Base-by-base conservation (phyloP, 495 filamentous ascomycete species). In the Sporormia fimetaria region DNA sequence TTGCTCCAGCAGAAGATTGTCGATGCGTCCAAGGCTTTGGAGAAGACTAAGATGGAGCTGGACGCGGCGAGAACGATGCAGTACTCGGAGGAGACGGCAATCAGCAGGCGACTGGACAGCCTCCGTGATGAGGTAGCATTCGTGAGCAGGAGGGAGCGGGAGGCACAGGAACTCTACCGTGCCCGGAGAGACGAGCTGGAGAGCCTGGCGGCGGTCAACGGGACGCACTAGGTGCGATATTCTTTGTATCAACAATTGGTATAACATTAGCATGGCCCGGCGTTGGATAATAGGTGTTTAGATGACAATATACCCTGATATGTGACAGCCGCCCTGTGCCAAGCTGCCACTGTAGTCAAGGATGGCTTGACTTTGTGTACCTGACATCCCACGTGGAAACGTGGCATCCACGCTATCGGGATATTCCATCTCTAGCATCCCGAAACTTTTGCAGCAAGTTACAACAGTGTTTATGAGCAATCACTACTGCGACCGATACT, bases 91-190 rank as follows among this genome's bases (percentile, higher is more conserved):
- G 74, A 82, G 42, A 73, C 78, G 1, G 82, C 82, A 4, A 68
- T 94, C 30, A 66, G 69, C 37, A 64, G 75, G 36, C 68, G 92
- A 28, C 61, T 95, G 28, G 85, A 84, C 54, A 70, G 67, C 21
- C 65, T 96, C 35, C 75, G 81, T 29, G 76, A 75, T n/a, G 85
- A 94, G 56, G 87, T 92, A 15, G 71, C 68, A 11, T 86, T 85
- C 58, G 73, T 96, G 16, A 80, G 75, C 56, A 78, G 76, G 43
- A 70, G 87, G 42, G 88, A 94, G 67, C 70, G 84, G 34, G 85
- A 94, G 67, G 83, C 83, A 21, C 92, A 98, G 62, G 86, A 95
- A 42, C 57, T 80, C 49, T 96, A 88, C 57, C 70, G 80, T 55
- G 64, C 59, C 43, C 69, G 74, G 43, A 85, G 71, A 57, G 81